Evolutionary conservation across 345 rosid genomes (phyloP), one percentile per base, ranked within the genome.

Genomic region (Fremontodendron californicum): DNA sequence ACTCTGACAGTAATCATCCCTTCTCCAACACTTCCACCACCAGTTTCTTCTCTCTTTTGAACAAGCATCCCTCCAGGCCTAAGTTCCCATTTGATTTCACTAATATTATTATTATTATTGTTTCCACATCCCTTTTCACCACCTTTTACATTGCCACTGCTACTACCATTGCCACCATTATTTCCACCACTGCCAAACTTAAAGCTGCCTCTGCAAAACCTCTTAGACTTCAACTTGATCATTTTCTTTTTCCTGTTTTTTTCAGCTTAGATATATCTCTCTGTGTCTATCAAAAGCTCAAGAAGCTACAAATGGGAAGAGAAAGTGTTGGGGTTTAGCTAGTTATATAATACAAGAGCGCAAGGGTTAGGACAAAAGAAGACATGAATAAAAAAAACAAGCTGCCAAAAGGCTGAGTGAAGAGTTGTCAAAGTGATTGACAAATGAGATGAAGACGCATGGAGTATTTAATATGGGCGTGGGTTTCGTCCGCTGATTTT

Each of bases 21-120:
- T 40, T 90, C 91, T 27, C 78, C 88, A 35, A 29, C 74, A 61
- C 82, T 67, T 46, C 78, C 79, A 66, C 78, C 79, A 66, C 82
- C 63, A 9, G 82, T 78, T 76, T 85, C 93, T 76, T 85, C 93
- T 79, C 97, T 87, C 85, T 88, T 91, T 51, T 94, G 98, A 81
- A 94, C 98, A 46, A 94, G 92, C 98, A 94, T 90, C 12, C 97
- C 98, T 37, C 97, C 98, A 39, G 96, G 96, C 79, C 96, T 82
- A 45, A 90, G 86, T 68, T 94, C 97, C 96, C 98, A 94, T 83
- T 91, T 90, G 82, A 91, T 88, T 72, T 92, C 97, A 42, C 82
- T 71, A 16, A 25, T 67, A 64, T 12, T 76, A 46, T 66, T 67
- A 64, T 12, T 76, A 46, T 66, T 65, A 67, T n/a, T 81, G 71